phyloP scores from a whole-genome alignment of 768 basidiomycete genomes.

The Agaricus sinodeliciosus region DNA sequence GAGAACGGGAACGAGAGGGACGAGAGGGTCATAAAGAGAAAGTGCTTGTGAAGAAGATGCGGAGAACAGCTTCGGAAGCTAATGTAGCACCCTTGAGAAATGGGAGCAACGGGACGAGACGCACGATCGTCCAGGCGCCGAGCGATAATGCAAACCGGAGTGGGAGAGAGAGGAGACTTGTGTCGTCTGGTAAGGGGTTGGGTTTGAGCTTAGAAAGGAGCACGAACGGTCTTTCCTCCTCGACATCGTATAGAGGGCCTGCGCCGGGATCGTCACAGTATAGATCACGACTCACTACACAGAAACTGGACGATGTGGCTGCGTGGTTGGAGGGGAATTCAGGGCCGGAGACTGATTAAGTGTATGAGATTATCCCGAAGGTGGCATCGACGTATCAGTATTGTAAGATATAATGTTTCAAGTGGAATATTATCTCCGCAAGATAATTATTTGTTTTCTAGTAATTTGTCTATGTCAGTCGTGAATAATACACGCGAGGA shows the following conservation, averaged over 20 bases:
- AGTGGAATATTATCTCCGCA: too few species aligned
- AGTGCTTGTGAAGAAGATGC: slow-evolving; percentile 12
- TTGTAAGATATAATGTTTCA: slow-evolving; percentile 7
- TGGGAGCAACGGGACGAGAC: slow-evolving; percentile 13
- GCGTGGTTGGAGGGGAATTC: slow-evolving; percentile 5
- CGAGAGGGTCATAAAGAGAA: slow-evolving; percentile 1
- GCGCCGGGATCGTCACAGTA: neutral
- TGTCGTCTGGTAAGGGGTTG: neutral
- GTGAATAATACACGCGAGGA: neutral
- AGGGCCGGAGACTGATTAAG: slow-evolving; percentile 3
- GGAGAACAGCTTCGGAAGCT: slow-evolving; percentile 11
- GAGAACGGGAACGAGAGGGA: slow-evolving; percentile 3
- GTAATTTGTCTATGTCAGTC: too few species aligned
- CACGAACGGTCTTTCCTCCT: neutral
- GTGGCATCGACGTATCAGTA: neutral
- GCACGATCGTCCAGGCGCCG: slow-evolving; percentile 1
- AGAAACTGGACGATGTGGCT: slow-evolving; percentile 7
- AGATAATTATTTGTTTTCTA: too few species aligned
- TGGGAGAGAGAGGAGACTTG: slow-evolving; percentile 6
- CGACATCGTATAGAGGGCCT: neutral
- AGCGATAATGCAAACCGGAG: neutral
- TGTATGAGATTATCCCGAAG: neutral
- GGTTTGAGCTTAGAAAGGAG: neutral
- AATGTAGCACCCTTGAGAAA: slow-evolving; percentile 13
- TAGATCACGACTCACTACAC: neutral